A percentile compares a stretch with the other conserved stretches of the same genome.
Evolutionary conservation across 2,329 filamentous ascomycete species (phyloP).

Genomic region (Metarhizium sp.): DNA sequence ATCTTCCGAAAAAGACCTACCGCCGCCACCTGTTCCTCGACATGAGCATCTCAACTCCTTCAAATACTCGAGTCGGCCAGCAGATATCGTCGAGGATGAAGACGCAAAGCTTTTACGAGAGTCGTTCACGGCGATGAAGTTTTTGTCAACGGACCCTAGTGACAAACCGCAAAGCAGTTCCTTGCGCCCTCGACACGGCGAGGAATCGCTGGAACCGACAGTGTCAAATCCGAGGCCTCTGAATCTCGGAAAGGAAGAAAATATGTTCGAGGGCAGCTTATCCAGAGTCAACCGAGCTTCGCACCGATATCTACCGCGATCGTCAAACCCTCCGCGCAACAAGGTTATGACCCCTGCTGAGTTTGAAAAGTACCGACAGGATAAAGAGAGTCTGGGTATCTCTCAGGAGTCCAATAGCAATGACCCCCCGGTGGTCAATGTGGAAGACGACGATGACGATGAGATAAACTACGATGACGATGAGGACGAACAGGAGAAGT

Average conservation of each 20-base stretch:
- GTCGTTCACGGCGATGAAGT: conserved; percentile 39
- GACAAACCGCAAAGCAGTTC: conserved; percentile 12
- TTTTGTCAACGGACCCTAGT: conserved; percentile 23
- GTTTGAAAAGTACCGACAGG: conserved; percentile 71
- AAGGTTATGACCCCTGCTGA: conserved; percentile 88
- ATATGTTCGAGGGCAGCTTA: conserved; percentile 42
- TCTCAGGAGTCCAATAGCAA: conserved; percentile 27
- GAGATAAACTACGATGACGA: conserved; percentile 59
- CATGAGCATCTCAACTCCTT: conserved; percentile 21
- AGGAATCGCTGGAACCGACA: conserved; percentile 23
- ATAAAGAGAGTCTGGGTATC: conserved; percentile 53
- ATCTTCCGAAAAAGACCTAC: neutral
- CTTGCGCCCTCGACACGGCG: conserved; percentile 30
- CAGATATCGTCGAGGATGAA: conserved; percentile 38
- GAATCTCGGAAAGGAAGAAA: conserved; percentile 37
- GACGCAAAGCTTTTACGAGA: conserved; percentile 44
- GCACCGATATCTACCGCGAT: conserved; percentile 25
- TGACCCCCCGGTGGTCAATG: conserved; percentile 35
- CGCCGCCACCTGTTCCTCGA: conserved; percentile 23
- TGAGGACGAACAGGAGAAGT: conserved; percentile 71
- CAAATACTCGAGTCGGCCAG: conserved; percentile 22
- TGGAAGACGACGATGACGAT: conserved; percentile 52
- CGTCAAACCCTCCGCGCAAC: conserved; percentile 37
- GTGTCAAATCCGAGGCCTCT: conserved; percentile 17
- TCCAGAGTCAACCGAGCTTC: conserved; percentile 26